Evolutionary conservation across 306 rosid species (phyloP).

Genomic region (Citrullus colocynthis): DNA sequence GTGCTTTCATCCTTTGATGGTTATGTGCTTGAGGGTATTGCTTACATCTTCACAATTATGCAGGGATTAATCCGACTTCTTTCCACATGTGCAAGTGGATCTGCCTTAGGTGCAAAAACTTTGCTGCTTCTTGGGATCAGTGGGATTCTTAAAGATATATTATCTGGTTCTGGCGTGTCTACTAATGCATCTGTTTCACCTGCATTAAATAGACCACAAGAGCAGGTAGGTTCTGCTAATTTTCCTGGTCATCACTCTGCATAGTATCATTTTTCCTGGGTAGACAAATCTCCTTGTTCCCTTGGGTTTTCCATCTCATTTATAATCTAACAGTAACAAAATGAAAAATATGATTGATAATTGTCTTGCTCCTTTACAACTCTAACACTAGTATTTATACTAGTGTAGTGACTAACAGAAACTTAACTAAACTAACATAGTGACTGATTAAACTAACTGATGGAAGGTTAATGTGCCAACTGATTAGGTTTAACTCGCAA

Average conservation of each 20-base stretch:
- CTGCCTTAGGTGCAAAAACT: slow-evolving; percentile 90
- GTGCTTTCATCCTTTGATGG: not conserved
- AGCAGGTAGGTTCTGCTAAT: slow-evolving; percentile 49
- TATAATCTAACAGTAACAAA: not conserved
- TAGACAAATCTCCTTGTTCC: not conserved
- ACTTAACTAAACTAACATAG: not conserved
- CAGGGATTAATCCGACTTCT: slow-evolving; percentile 98
- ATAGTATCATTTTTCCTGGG: not conserved
- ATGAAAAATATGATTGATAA: not conserved
- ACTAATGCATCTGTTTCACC: slow-evolving; percentile 74
- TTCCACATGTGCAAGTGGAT: slow-evolving; percentile 95
- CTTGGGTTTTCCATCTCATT: not conserved
- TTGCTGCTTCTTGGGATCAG: slow-evolving; percentile 85
- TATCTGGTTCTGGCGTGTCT: slow-evolving; percentile 78
- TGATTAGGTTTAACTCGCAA: not conserved
- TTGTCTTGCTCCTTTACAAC: not conserved
- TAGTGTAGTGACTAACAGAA: not conserved
- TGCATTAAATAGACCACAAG: slow-evolving; percentile 79
- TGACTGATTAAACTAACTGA: no score
- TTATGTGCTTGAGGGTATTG: not conserved
- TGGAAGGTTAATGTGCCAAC: not conserved
- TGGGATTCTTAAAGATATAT: slow-evolving; percentile 83
- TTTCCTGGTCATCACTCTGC: slow-evolving; percentile 2
- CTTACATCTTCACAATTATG: slow-evolving; percentile 4
- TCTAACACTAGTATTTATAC: not conserved